Evolutionary conservation across 2,329 filamentous ascomycete species (phyloP).

Genomic region (Chrysosphaeria jannelii): DNA sequence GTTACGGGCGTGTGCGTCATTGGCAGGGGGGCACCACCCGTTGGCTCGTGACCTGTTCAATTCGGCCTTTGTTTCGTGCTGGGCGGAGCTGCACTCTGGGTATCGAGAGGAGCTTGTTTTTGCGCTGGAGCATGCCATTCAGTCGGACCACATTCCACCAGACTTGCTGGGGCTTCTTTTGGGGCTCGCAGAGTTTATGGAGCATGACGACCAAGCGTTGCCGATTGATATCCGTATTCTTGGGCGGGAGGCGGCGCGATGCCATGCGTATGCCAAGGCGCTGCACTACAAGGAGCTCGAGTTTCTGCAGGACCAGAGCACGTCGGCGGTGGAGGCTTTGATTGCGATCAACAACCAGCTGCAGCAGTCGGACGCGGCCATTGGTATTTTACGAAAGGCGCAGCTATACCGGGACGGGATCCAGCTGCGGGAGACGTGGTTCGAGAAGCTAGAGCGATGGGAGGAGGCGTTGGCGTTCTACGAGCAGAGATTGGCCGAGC

Average conservation of each 20-base stretch:
- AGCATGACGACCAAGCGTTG: conserved; percentile 93
- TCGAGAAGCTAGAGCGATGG: conserved; percentile 94
- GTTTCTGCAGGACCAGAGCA: conserved; percentile 91
- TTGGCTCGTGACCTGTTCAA: conserved; percentile 90
- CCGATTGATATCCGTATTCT: conserved; percentile 91
- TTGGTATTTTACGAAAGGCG: conserved; percentile 86
- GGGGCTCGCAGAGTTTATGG: conserved; percentile 97
- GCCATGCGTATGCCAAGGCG: conserved; percentile 92
- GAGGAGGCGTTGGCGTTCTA: conserved; percentile 87
- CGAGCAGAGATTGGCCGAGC: conserved; percentile 50
- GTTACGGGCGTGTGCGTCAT: conserved; percentile 64
- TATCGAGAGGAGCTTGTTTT: conserved; percentile 91
- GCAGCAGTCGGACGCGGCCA: conserved; percentile 92
- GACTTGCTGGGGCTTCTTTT: conserved; percentile 83
- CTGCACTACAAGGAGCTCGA: conserved; percentile 97
- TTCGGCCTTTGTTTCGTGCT: conserved; percentile 94
- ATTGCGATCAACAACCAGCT: conserved; percentile 99
- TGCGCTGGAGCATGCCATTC: conserved; percentile 85
- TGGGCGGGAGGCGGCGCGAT: conserved; percentile 81
- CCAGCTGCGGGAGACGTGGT: conserved; percentile 92
- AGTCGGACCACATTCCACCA: conserved; percentile 80
- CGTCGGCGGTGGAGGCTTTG: conserved; percentile 77
- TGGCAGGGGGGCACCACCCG: conserved; percentile 75
- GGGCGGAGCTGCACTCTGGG: conserved; percentile 89
- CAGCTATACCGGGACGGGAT: conserved; percentile 85